Evolutionary conservation across 352 stramenopile species (phyloP).

Genomic region (Phytopythium delawarense): DNA sequence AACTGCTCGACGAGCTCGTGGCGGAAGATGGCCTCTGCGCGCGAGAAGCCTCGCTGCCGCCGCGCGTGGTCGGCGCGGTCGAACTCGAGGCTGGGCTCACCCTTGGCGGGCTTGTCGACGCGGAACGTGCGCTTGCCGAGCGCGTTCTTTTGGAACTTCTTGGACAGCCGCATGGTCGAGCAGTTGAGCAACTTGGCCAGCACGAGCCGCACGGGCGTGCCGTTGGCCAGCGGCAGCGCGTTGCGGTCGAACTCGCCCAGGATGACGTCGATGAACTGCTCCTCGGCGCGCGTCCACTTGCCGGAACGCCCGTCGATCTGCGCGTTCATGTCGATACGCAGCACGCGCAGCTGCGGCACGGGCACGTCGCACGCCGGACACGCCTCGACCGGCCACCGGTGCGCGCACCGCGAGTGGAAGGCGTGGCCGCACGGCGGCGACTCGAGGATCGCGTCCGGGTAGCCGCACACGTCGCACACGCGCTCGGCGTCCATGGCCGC

Average conservation of each 20-base stretch:
- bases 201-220: constrained; percentile 78
- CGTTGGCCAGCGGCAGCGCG: constrained; percentile 71
- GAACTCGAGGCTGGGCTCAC: constrained; percentile 65
- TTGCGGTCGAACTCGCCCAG: constrained; percentile 78
- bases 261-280: constrained; percentile 85
- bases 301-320: constrained; percentile 65
- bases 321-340: constrained; percentile 70
- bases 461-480: constrained; percentile 73
- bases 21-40: constrained; percentile 66
- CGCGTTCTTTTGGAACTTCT: constrained; percentile 89
- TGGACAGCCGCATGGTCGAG: constrained; percentile 86
- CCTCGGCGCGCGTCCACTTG: constrained; percentile 82
- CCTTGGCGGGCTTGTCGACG: constrained; percentile 62
- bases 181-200: constrained; percentile 86
- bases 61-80: constrained; percentile 56
- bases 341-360: constrained; percentile 56
- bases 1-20: constrained; percentile 82
- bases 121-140: constrained; percentile 84
- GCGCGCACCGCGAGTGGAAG: constrained; percentile 85
- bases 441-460: constrained; percentile 75
- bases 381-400: constrained; percentile 63
- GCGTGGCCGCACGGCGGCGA: constrained; percentile 64
- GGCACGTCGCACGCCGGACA: constrained; percentile 63
- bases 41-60: constrained; percentile 70
- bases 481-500: constrained; percentile 17